These are phyloP conservation scores for Rhododendron mucronatum DNA, from an alignment of 148 eudicot species.

Conservation along the genomic window DNA sequence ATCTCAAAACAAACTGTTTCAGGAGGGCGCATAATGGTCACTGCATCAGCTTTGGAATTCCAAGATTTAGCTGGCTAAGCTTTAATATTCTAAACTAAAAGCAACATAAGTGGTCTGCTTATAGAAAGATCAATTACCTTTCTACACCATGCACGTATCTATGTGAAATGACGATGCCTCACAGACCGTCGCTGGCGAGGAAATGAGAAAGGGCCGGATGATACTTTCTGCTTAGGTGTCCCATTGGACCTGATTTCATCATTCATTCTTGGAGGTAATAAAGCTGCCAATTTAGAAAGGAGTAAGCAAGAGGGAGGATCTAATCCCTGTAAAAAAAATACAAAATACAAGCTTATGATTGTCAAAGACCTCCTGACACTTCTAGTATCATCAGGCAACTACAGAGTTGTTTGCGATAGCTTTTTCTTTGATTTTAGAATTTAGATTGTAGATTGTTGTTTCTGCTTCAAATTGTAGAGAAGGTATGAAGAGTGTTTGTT, in stretches of 20 bases:
- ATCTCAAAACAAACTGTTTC: neutral
- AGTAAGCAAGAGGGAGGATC: neutral
- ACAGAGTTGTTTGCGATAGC: too few relatives aligned
- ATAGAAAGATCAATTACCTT: conserved; percentile 10
- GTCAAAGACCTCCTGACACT: neutral
- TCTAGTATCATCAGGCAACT: neutral
- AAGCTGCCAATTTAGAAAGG: conserved; percentile 25
- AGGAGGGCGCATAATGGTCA: neutral
- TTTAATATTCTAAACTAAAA: neutral
- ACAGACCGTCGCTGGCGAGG: conserved; percentile 70
- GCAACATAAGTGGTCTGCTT: neutral
- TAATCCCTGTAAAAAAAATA: neutral
- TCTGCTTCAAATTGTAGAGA: too few relatives aligned
- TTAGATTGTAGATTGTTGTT: too few relatives aligned
- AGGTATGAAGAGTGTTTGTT: too few relatives aligned
- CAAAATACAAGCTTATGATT: neutral
- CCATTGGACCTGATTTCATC: conserved; percentile 38
- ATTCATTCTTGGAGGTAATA: conserved; percentile 18
- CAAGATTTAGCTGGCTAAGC: neutral
- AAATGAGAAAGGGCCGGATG: conserved; percentile 60
- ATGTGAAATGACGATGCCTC: conserved; percentile 50
- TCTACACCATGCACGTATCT: conserved; percentile 54
- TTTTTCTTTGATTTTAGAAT: too few relatives aligned
- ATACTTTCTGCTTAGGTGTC: conserved; percentile 38
- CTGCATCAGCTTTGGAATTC: neutral